Evolutionary conservation across 306 rosid species (phyloP).

Genomic region (Quercus rubra): DNA sequence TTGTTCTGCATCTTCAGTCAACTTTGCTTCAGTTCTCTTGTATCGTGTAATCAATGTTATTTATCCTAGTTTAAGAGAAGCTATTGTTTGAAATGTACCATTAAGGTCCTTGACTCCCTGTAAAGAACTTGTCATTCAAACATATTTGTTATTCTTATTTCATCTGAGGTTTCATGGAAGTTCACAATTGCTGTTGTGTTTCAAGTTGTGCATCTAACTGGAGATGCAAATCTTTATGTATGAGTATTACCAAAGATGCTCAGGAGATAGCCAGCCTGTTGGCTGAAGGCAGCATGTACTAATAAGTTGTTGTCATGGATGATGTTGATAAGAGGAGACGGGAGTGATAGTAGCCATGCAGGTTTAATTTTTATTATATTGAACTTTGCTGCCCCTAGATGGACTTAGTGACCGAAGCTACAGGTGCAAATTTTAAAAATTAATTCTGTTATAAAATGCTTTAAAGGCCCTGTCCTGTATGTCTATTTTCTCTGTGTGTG

Average conservation of each 20-base stretch:
- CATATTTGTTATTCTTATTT: neutral
- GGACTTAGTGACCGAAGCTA: neutral
- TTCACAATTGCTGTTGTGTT: neutral
- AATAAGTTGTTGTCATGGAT: neutral
- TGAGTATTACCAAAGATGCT: neutral
- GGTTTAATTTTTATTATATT: neutral
- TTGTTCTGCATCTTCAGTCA: slow-evolving; percentile 1
- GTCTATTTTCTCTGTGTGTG: neutral
- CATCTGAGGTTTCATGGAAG: neutral
- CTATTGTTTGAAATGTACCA: neutral
- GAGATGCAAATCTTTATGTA: slow-evolving; percentile 4
- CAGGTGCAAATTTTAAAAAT: neutral
- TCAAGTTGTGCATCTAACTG: neutral
- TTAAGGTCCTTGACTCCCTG: neutral
- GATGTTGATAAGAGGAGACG: neutral
- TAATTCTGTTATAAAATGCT: neutral
- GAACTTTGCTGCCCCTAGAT: neutral
- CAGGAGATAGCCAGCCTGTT: neutral
- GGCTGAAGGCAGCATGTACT: neutral
- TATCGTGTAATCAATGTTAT: neutral
- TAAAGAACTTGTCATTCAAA: neutral
- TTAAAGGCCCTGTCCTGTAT: neutral
- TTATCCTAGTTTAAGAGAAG: neutral
- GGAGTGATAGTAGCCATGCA: neutral
- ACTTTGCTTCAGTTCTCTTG: neutral